phyloP scores from a whole-genome alignment of 306 rosid species.

The Cicer cuneatum region DNA sequence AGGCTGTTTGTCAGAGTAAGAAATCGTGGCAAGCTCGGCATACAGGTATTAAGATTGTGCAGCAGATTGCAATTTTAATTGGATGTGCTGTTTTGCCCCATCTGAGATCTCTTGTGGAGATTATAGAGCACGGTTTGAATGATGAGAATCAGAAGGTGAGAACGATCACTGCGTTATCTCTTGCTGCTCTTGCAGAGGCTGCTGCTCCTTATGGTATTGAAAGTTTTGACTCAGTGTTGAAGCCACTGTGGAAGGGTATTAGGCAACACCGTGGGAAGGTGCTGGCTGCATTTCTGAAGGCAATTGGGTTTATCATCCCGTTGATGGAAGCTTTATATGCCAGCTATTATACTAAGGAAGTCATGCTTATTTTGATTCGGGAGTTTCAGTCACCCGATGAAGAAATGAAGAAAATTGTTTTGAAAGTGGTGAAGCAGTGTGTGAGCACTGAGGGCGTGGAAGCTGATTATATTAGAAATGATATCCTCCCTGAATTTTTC shows the following conservation, averaged over 20 bases:
- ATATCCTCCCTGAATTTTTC: constrained; percentile 81
- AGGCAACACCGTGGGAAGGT: constrained; percentile 97
- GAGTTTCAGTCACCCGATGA: constrained; percentile 99
- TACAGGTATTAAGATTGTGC: constrained; percentile 95
- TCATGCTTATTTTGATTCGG: constrained; percentile 86
- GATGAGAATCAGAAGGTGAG: constrained; percentile 98
- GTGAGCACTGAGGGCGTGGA: constrained; percentile 97
- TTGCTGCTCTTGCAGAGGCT: constrained; percentile 98
- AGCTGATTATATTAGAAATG: constrained; percentile 67
- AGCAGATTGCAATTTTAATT: constrained; percentile 96
- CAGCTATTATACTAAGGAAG: constrained; percentile 92
- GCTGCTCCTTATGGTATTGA: constrained; percentile 97
- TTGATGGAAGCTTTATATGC: constrained; percentile 95
- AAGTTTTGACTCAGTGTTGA: constrained; percentile 93
- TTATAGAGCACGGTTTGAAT: constrained; percentile 86
- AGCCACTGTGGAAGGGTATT: constrained; percentile 96
- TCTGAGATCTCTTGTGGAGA: constrained; percentile 88
- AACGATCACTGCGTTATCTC: constrained; percentile 90
- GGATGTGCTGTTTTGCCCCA: constrained; percentile 95
- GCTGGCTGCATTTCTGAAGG: constrained; percentile 91
- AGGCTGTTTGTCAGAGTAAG: constrained; percentile 98
- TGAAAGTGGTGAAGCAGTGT: constrained; percentile 97
- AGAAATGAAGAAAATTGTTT: constrained; percentile 97
- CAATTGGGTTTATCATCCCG: constrained; percentile 93
- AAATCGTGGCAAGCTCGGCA: constrained; percentile 98